phyloP scores from a whole-genome alignment of 495 filamentous ascomycete genomes.

The Podospora appendiculata region DNA sequence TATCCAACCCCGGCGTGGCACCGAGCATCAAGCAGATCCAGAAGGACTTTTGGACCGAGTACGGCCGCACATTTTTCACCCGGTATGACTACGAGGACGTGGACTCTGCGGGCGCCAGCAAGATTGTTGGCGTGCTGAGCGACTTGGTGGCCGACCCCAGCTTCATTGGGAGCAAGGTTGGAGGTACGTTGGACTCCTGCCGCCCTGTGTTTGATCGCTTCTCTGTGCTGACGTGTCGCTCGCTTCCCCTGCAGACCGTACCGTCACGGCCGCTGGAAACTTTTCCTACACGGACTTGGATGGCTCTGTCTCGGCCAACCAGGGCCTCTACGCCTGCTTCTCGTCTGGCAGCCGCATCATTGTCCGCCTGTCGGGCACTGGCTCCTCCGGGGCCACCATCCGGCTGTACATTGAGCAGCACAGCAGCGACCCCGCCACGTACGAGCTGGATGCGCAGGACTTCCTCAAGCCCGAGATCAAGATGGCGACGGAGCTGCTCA shows the following conservation, averaged over 20 bases:
- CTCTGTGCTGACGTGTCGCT: slow-evolving; percentile 1
- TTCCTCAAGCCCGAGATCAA: slow-evolving; percentile 85
- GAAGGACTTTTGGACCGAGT: slow-evolving; percentile 93
- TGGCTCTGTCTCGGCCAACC: slow-evolving; percentile 89
- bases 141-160: slow-evolving; percentile 56
- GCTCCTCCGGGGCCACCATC: slow-evolving; percentile 91
- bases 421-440: slow-evolving; percentile 62
- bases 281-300: slow-evolving; percentile 97
- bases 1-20: slow-evolving; percentile 62
- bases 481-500: slow-evolving; percentile 73
- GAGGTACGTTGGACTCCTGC: slow-evolving; percentile 37
- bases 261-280: slow-evolving; percentile 82
- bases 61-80: slow-evolving; percentile 97
- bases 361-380: slow-evolving; percentile 88
- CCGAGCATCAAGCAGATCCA: slow-evolving; percentile 94
- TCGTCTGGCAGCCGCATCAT: slow-evolving; percentile 91
- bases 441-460: slow-evolving; percentile 75
- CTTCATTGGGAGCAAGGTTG: slow-evolving; percentile 76
- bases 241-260: slow-evolving; percentile 44
- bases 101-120: slow-evolving; percentile 80
- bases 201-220: no score
- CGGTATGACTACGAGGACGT: slow-evolving; percentile 97
- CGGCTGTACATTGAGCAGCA: slow-evolving; percentile 95
- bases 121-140: slow-evolving; percentile 70
- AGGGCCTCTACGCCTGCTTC: slow-evolving; percentile 92